Evolutionary conservation across 352 stramenopile genomes (phyloP).

Genomic region (Pythium aristosporum): DNA sequence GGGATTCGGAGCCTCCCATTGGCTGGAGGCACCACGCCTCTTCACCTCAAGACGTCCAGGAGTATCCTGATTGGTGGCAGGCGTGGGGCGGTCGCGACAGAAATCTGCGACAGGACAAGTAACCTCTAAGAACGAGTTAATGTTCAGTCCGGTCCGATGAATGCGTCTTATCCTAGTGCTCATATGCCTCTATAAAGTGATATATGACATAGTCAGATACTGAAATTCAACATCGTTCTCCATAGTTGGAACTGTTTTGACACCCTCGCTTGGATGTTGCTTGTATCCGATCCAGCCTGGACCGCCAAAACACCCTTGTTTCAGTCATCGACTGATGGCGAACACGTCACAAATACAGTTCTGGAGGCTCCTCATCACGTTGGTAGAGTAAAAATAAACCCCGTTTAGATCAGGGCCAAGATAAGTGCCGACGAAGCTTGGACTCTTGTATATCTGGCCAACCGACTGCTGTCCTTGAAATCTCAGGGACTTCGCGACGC

Average conservation of each 20-base stretch:
- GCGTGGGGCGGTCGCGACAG: not conserved
- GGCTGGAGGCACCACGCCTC: slow-evolving; percentile 21
- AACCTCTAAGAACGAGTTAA: not conserved
- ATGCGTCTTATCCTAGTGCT: no score
- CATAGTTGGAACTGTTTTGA: not conserved
- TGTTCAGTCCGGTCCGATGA: not conserved
- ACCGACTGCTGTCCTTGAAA: no score
- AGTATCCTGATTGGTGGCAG: slow-evolving; percentile 18
- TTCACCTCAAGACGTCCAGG: slow-evolving; percentile 3
- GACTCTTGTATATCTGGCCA: no score
- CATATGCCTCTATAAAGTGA: not conserved
- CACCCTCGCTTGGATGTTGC: slow-evolving; percentile 22
- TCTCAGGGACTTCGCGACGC: no score
- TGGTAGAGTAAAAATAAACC: no score
- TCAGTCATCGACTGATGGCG: no score
- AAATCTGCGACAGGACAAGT: slow-evolving; percentile 8
- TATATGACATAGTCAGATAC: slow-evolving; percentile 5
- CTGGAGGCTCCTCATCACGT: no score
- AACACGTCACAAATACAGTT: no score
- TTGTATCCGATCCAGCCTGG: not conserved
- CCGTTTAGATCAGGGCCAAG: no score
- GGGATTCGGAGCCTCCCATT: slow-evolving; percentile 16
- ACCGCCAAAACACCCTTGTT: slow-evolving; percentile 14
- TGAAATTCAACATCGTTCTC: not conserved
- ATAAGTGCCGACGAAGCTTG: no score